A percentile compares a stretch with the other conserved stretches of the same genome.
Conservation (phyloP, 2,329 filamentous ascomycete species). For the Septoria linicola region DNA sequence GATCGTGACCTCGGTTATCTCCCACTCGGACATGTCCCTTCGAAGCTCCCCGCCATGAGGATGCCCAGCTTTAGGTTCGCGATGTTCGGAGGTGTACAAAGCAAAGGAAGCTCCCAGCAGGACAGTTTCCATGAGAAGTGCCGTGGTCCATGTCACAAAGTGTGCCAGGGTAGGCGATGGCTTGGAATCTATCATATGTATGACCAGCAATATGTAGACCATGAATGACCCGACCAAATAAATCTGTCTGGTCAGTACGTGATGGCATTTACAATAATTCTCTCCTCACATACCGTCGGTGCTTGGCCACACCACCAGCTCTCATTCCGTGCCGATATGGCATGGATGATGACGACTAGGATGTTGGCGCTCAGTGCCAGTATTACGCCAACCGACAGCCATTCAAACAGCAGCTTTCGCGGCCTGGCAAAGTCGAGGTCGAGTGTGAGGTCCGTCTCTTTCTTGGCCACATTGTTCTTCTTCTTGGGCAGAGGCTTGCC, state of each 20-base stretch:
- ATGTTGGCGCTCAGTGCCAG: conserved; percentile 75
- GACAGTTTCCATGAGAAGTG: conserved; percentile 68
- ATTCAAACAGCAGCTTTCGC: conserved; percentile 72
- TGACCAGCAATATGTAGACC: conserved; percentile 79
- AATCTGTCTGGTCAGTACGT: conserved; percentile 57
- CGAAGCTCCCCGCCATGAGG: conserved; percentile 37
- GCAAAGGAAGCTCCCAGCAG: conserved; percentile 69
- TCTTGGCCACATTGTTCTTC: conserved; percentile 57
- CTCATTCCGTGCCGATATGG: conserved; percentile 63
- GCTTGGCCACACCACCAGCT: conserved; percentile 82
- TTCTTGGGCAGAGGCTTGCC: conserved; percentile 80
- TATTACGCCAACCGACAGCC: conserved; percentile 68
- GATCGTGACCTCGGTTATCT: conserved; percentile 64
- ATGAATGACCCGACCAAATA: conserved; percentile 83
- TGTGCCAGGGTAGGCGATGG: conserved; percentile 79
- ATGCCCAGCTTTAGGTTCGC: conserved; percentile 58
- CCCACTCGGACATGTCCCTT: conserved; percentile 56
- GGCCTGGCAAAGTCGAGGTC: conserved; percentile 62
- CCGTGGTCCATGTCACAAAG: conserved; percentile 73
- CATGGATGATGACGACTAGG: conserved; percentile 70
- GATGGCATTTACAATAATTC: conserved; percentile 4
- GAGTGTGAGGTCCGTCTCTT: conserved; percentile 43
- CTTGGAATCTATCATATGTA: conserved; percentile 80
- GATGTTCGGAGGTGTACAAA: conserved; percentile 67
- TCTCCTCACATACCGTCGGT: conserved; percentile 61